phyloP scores from a whole-genome alignment of 169 alveolate species.

The Cryptosporidium viatorum region DNA sequence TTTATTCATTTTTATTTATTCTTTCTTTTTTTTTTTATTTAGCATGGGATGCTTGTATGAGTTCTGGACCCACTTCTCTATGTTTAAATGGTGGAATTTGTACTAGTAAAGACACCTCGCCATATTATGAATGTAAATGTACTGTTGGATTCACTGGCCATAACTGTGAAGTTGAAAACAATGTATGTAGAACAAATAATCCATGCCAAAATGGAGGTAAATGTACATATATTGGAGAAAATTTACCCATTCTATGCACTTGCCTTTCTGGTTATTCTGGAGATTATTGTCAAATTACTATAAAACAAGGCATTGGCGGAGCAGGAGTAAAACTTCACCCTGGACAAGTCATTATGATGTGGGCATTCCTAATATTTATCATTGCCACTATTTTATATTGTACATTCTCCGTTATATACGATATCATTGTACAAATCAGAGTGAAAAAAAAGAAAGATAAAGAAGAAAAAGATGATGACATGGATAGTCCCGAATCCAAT shows the following conservation, averaged over 20 bases:
- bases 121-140: slow-evolving; percentile 43
- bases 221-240: slow-evolving; percentile 59
- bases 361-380: slow-evolving; percentile 42
- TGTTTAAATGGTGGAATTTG: slow-evolving; percentile 70
- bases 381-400: slow-evolving; percentile 49
- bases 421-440: slow-evolving; percentile 16
- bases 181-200: slow-evolving; percentile 54
- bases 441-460: slow-evolving; percentile 13
- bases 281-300: slow-evolving; percentile 42
- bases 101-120: slow-evolving; percentile 10
- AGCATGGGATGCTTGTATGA: slow-evolving; percentile 71
- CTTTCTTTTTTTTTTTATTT: background rate
- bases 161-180: slow-evolving; percentile 56
- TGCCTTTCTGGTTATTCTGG: slow-evolving; percentile 54
- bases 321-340: slow-evolving; percentile 52
- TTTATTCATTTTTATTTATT: background rate
- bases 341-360: slow-evolving; percentile 46
- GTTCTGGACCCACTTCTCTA: slow-evolving; percentile 51
- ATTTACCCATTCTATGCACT: slow-evolving; percentile 48
- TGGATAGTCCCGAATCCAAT: background rate
- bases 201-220: slow-evolving; percentile 75
- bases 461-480: slow-evolving; percentile 27
- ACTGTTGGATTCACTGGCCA: slow-evolving; percentile 53
- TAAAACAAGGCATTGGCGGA: slow-evolving; percentile 67
- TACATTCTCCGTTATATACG: slow-evolving; percentile 56